Evolutionary conservation across 495 filamentous ascomycete genomes (phyloP).

Genomic region (Polyplosphaeria fusca): DNA sequence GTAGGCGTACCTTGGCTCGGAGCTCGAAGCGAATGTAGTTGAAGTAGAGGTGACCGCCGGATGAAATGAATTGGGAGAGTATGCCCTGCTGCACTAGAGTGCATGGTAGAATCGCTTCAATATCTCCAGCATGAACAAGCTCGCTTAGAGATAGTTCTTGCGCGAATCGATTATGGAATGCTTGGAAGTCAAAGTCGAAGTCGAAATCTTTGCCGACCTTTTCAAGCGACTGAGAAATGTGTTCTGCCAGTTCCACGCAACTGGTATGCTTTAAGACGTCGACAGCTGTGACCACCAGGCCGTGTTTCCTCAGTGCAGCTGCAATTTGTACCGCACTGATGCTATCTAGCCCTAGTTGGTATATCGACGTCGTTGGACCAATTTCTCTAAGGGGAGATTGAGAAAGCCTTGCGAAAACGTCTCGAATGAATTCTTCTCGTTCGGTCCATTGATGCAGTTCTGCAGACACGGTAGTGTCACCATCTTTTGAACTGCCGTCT

Average conservation of each 20-base stretch:
- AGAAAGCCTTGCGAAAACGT: constrained; percentile 56
- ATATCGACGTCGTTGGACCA: constrained; percentile 39
- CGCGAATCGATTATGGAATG: constrained; percentile 47
- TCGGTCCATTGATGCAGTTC: constrained; percentile 46
- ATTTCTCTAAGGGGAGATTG: constrained; percentile 25
- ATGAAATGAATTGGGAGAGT: constrained; percentile 41
- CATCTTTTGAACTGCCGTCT: not conserved
- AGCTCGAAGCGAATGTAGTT: constrained; percentile 56
- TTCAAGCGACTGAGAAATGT: constrained; percentile 15
- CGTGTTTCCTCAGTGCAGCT: constrained; percentile 33
- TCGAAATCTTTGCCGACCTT: not conserved
- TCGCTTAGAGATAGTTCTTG: constrained; percentile 17
- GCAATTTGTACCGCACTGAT: constrained; percentile 47
- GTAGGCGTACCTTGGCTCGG: not conserved
- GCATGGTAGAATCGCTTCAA: constrained; percentile 58
- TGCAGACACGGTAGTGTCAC: not conserved
- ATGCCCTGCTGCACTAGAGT: constrained; percentile 63
- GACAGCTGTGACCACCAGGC: constrained; percentile 51
- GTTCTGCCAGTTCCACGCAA: constrained; percentile 46
- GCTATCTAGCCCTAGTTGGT: constrained; percentile 45
- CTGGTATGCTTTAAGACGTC: constrained; percentile 67
- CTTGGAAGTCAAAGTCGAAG: constrained; percentile 33
- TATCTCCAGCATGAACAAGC: constrained; percentile 1
- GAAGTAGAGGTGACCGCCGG: constrained; percentile 55
- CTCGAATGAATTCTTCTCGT: constrained; percentile 51